Evolutionary conservation across 2,329 filamentous ascomycete species (phyloP).

Genomic region (Penicillium sp.): DNA sequence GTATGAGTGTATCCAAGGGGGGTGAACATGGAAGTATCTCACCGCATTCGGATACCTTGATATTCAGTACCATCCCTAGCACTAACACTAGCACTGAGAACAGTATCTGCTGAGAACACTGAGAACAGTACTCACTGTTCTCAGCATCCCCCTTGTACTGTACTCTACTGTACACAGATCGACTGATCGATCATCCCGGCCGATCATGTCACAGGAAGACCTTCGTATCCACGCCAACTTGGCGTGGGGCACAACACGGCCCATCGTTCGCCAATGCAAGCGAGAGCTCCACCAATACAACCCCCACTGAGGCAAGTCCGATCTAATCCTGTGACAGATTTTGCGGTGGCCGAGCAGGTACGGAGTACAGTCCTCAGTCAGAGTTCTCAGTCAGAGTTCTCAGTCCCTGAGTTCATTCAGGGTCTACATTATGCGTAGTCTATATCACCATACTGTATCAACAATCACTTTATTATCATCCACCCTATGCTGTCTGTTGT

Average conservation of each 20-base stretch:
- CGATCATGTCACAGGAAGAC: constrained; percentile 17
- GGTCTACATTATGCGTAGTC: too few relatives aligned
- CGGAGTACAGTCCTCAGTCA: too few relatives aligned
- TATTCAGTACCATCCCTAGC: too few relatives aligned
- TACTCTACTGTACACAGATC: constrained; percentile 5
- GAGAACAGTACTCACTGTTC: too few relatives aligned
- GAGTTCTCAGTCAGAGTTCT: too few relatives aligned
- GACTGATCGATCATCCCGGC: constrained; percentile 12
- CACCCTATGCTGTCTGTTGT: too few relatives aligned
- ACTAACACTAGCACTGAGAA: too few relatives aligned
- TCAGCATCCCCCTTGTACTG: neutral
- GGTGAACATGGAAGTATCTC: neutral
- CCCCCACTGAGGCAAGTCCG: neutral
- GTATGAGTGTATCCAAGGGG: too few relatives aligned
- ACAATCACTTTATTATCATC: too few relatives aligned
- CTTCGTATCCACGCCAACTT: neutral
- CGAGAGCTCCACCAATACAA: neutral
- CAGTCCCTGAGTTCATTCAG: too few relatives aligned
- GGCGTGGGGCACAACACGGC: constrained; percentile 3
- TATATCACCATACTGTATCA: neutral
- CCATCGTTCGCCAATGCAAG: constrained; percentile 11
- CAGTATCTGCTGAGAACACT: too few relatives aligned
- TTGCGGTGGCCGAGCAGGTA: neutral
- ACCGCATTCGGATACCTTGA: neutral
- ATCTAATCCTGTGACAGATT: neutral